Base-by-base conservation (phyloP, 495 filamentous ascomycete genomes). In the Penicillium canariense region DNA sequence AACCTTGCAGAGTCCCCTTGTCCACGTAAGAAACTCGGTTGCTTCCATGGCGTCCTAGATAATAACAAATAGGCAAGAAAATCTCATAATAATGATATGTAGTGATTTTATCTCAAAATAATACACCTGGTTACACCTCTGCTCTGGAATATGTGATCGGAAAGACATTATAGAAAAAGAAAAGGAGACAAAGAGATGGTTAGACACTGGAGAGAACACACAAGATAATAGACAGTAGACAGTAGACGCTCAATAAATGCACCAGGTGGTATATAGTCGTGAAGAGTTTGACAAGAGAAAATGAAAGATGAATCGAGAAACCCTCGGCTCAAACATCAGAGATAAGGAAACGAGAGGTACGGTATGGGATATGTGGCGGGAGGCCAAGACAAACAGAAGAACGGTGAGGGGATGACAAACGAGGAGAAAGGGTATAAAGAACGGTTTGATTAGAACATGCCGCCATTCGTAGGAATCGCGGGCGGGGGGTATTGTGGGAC, bases 401-500 rank as follows among this genome's bases (percentile, higher is more conserved):
- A 42, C 1, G 6, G 38, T 42, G 20, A n/a, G n/a, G 20, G 7
- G n/a, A 42, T 5, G 6, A 22, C 38, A 42, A 42, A 42, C 20
- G 25, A 45, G 26, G 10, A 38, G 34, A 53, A 31, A 25, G n/a
- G 18, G 50, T 35, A 62, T 31, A 52, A 57, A 50, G 30, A 30
- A 18, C 1, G 11, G n/a, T 4, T 17, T 17, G 17, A 15, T 69
- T 61, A 78, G 53, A 78, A 76, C 75, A 78, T 78, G 34, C 74
- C 72, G 7, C 75, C 75, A 31, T 78, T 68, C 14, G 70, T 63
- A n/a, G 68, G 67, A 23, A 75, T 55, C 12, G 68, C 55, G 4
- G 71, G 70, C 5, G 75, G 72, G 15, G 68, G 74, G 18, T 72
- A 68, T 30, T 65, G 28, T 17, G 78, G 70, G 32, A 74, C 52